Evolutionary conservation across 116 monocot species (phyloP).

Genomic region (Trichopus zeylanicus): DNA sequence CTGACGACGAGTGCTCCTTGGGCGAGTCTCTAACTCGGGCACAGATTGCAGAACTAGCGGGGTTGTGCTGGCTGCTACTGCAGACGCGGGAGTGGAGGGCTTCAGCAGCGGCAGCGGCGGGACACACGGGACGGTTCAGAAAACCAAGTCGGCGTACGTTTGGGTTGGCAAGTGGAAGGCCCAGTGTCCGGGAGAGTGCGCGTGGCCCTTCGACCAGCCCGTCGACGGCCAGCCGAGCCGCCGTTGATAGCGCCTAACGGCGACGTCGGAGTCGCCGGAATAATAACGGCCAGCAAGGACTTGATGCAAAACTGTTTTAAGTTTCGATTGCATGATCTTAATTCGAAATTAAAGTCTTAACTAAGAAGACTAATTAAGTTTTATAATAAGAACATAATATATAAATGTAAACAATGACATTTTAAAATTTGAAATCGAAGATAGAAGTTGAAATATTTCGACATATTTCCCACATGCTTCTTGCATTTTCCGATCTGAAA

Average conservation of each 20-base stretch:
- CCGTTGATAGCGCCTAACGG: conserved; percentile 43
- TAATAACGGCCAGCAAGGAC: conserved; percentile 11
- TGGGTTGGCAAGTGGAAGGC: conserved; percentile 56
- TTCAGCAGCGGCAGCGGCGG: conserved; percentile 54
- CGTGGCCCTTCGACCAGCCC: conserved; percentile 58
- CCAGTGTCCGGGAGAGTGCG: conserved; percentile 64
- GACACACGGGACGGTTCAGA: conserved; percentile 13
- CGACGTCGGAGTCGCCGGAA: conserved; percentile 40
- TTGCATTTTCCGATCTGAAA: no score
- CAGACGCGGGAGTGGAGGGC: conserved; percentile 38
- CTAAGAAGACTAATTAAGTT: no score
- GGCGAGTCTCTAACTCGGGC: conserved; percentile 2
- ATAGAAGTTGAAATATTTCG: no score
- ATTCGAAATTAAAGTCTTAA: no score
- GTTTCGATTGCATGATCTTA: no score
- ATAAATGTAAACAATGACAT: no score
- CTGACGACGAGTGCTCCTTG: conserved; percentile 8
- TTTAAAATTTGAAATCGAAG: no score
- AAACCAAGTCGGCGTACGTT: conserved; percentile 20
- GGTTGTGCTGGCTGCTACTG: conserved; percentile 40
- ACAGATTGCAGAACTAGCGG: conserved; percentile 8
- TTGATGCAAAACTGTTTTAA: no score
- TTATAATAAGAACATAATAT: no score
- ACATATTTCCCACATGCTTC: no score
- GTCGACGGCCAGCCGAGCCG: conserved; percentile 35